Conservation (phyloP, 805 yeast species). For the Crinitomyces ghanaensis region DNA sequence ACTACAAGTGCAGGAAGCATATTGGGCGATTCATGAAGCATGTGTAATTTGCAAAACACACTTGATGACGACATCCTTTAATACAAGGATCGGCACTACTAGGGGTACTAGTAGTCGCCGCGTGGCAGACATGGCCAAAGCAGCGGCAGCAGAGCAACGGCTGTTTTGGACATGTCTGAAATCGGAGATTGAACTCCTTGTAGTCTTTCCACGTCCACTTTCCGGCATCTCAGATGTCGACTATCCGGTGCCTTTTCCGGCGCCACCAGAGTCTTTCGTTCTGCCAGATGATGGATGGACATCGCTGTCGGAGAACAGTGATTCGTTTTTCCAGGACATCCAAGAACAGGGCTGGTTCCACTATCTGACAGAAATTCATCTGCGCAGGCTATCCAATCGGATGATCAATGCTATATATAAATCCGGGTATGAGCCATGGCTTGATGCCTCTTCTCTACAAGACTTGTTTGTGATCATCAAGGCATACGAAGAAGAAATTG, state of each 20-base stretch:
- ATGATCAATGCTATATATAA: constrained; percentile 9
- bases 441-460: constrained; percentile 8
- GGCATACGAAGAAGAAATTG: constrained; percentile 10
- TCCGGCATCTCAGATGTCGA: constrained; percentile 12
- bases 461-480: constrained; percentile 9
- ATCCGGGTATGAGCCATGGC: constrained; percentile 8
- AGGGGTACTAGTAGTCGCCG: constrained; percentile 1
- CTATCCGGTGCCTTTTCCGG: constrained; percentile 12
- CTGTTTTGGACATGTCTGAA: constrained; percentile 14
- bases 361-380: constrained; percentile 11
- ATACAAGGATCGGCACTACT: not conserved
- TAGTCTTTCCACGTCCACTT: constrained; percentile 10
- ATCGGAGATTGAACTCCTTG: constrained; percentile 11
- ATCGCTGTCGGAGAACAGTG: constrained; percentile 7
- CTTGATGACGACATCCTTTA: constrained; percentile 5
- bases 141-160: constrained; percentile 7
- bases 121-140: not conserved
- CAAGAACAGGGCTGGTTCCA: constrained; percentile 14
- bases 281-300: too few species aligned
- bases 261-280: constrained; percentile 11
- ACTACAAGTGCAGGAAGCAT: constrained; percentile 10
- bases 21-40: constrained; percentile 13
- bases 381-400: constrained; percentile 9
- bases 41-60: constrained; percentile 11
- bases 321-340: constrained; percentile 6